These are phyloP conservation scores for Polygonum aviculare DNA, from an alignment of 148 eudicot species.

Conservation along the genomic window DNA sequence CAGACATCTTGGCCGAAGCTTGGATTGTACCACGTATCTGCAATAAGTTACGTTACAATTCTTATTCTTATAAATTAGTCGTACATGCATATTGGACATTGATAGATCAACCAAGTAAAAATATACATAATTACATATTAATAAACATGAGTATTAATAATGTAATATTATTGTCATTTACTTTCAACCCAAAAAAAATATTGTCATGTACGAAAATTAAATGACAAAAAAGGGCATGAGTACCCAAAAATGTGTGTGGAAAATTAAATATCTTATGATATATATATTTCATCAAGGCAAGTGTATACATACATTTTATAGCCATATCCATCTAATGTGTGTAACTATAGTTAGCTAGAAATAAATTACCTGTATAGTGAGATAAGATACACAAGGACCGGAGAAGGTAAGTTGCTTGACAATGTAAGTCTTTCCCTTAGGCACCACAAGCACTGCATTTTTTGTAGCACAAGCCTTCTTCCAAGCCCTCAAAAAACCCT, in stretches of 20 bases:
- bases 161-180: too few species aligned
- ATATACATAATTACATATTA: too few species aligned
- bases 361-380: constrained; percentile 34
- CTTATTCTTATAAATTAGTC: neutral
- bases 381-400: constrained; percentile 53
- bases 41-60: neutral
- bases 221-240: too few species aligned
- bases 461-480: constrained; percentile 42
- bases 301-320: too few species aligned
- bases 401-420: constrained; percentile 52
- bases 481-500: constrained; percentile 78
- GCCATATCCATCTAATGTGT: too few species aligned
- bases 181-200: too few species aligned
- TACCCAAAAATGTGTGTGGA: too few species aligned
- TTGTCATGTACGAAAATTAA: too few species aligned
- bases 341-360: neutral
- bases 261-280: too few species aligned
- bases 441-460: constrained; percentile 42
- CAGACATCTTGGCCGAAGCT: constrained; percentile 41
- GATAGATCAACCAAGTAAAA: too few species aligned
- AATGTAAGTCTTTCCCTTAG: constrained; percentile 36
- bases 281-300: too few species aligned
- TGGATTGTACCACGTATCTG: constrained; percentile 52
- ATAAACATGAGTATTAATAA: too few species aligned
- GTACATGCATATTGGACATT: neutral